phyloP scores from a whole-genome alignment of 768 basidiomycete genomes.

The Kwoniella sp. region DNA sequence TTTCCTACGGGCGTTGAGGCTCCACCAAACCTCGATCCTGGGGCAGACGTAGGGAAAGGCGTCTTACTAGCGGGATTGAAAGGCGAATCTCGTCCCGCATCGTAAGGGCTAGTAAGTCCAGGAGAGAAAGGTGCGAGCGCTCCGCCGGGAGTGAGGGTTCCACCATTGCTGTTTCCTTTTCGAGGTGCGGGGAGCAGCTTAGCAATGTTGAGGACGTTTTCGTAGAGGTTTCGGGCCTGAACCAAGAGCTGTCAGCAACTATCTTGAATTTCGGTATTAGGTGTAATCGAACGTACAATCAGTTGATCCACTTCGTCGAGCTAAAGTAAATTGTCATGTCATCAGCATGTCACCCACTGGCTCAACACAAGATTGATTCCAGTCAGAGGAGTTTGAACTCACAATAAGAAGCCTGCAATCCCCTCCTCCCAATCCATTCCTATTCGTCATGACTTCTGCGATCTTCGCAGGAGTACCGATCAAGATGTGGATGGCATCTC shows the following conservation, averaged over 20 bases:
- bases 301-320: conserved; percentile 98
- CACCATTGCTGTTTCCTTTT: conserved; percentile 59
- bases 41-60: conserved; percentile 51
- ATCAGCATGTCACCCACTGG: neutral
- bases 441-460: conserved; percentile 81
- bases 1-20: conserved; percentile 22
- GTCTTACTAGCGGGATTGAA: conserved; percentile 56
- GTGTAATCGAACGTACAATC: conserved; percentile 65
- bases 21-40: conserved; percentile 34
- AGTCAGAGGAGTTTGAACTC: conserved; percentile 21
- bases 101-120: conserved; percentile 49
- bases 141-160: conserved; percentile 59
- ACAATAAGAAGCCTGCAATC: conserved; percentile 87
- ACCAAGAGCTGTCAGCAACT: conserved; percentile 1
- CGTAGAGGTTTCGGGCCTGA: conserved; percentile 81
- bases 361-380: neutral
- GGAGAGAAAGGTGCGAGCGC: conserved; percentile 41
- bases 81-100: conserved; percentile 52
- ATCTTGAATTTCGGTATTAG: neutral
- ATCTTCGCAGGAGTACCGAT: conserved; percentile 97
- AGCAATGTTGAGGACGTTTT: conserved; percentile 90
- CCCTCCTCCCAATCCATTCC: conserved; percentile 74
- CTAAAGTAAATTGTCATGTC: conserved; percentile 10
- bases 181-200: conserved; percentile 88
- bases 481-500: conserved; percentile 91